These are phyloP conservation scores for Pichia sporocuriosa DNA, from an alignment of 805 yeast species.

Conservation along the genomic window DNA sequence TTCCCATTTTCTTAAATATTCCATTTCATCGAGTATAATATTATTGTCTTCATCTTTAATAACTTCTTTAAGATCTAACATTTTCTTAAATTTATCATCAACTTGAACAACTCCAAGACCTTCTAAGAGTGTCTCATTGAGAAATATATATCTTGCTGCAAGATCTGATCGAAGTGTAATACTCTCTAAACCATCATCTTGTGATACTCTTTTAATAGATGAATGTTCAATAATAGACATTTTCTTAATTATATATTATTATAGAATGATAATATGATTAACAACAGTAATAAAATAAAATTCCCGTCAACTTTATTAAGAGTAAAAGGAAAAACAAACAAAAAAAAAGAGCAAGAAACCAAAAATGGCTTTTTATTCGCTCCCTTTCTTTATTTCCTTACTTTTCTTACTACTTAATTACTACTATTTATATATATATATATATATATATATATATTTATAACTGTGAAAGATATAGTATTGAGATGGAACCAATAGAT, in stretches of 20 bases:
- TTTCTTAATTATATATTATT: no score
- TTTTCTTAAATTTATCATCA: conserved; percentile 10
- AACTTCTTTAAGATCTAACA: conserved; percentile 19
- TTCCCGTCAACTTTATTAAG: no score
- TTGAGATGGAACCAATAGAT: conserved; percentile 21
- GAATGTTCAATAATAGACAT: conserved; percentile 21
- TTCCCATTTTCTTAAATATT: conserved; percentile 17
- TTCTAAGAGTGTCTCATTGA: conserved; percentile 27
- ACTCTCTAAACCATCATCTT: conserved; percentile 21
- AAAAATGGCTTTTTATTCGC: no score
- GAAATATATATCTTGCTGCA: conserved; percentile 29
- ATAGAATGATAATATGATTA: no score
- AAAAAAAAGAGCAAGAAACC: neutral
- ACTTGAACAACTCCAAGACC: conserved; percentile 15
- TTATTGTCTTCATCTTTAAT: conserved; percentile 12
- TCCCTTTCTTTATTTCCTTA: no score
- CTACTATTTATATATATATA: no score
- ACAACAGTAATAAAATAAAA: no score
- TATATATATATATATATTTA: no score
- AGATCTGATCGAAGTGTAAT: conserved; percentile 30
- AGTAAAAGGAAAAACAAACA: neutral
- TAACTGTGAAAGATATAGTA: no score
- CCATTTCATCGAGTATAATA: conserved; percentile 12
- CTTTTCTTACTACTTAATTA: no score
- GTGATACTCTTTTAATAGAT: conserved; percentile 21